Evolutionary conservation across 768 basidiomycete species (phyloP), one percentile per base, ranked within the genome.

Genomic region (Phlegmacium glaucopus): DNA sequence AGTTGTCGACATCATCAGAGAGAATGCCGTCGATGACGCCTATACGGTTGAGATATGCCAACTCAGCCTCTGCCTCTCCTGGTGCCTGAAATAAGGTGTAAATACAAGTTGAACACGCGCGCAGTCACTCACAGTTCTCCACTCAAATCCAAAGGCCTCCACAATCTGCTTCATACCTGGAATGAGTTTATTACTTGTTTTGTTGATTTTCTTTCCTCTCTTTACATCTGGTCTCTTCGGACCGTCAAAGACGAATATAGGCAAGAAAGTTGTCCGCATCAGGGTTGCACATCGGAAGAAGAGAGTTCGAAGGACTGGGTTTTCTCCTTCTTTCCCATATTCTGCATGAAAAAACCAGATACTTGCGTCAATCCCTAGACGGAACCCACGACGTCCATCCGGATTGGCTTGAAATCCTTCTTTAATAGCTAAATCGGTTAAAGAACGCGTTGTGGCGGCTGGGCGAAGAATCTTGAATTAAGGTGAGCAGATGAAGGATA

Each of bases 31-130:
- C 94, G 47, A 97, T 87, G 44, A 87, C 64, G 3, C 91, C 91
- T 36, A 84, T 78, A 4, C 77, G 72, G 56, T 92, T 94, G 44
- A 97, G 72, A 52, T 89, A 85, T 0, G 94, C 94, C 2, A 97
- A 73, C 60, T 95, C 94, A 0, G 94, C 94, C 64, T 97, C 94
- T 0, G 94, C 94, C 66, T 96, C 94, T 13, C 91, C 93, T 6
- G 94, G 94, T 12, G 92, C 94, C 84, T 84, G 42, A 54, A 48
- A 18, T 57, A 54, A 60, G 52, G 63, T 60, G 50, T 60, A 55
- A 66, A 63, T 13, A 29, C 18, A 15, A 28, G 45, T 18, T 9
- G 4, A 29, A 16, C 1, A n/a, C 34, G 9, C 15, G 32, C 32
- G 6, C 29, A 38, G 22, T 4, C 8, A 62, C 79, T 36, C 58